phyloP scores from a whole-genome alignment of 192 early-diverging fungal genomes.

The Dissophora globulifera region DNA sequence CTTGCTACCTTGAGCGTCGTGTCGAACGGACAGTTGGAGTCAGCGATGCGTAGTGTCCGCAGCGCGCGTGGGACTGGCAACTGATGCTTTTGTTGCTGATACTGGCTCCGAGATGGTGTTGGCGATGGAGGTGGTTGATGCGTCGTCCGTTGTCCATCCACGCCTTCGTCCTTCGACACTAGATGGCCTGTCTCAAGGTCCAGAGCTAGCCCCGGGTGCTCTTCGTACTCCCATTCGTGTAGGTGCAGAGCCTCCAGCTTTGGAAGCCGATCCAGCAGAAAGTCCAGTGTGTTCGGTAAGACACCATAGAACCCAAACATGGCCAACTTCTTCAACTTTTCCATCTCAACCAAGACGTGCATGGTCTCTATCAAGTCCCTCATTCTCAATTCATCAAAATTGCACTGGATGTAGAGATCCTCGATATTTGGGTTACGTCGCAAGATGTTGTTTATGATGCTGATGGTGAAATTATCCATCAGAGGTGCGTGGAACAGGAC shows the following conservation, averaged over 20 bases:
- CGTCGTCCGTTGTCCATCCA: too few species aligned
- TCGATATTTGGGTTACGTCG: constrained; percentile 11
- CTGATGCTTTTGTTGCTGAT: background rate
- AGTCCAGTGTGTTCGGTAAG: background rate
- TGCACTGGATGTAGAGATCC: too few species aligned
- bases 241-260: background rate
- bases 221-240: background rate
- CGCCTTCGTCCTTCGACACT: background rate
- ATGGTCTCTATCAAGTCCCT: background rate
- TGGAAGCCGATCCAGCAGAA: constrained; percentile 8
- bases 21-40: background rate
- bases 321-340: constrained; percentile 1
- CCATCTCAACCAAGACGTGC: background rate
- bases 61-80: background rate
- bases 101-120: too few species aligned
- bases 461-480: background rate
- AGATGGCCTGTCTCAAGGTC: background rate
- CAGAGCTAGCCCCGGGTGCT: background rate
- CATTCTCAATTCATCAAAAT: too few species aligned
- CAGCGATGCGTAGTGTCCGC: background rate
- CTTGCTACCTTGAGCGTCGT: background rate
- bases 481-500: background rate
- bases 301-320: background rate
- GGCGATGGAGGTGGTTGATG: too few species aligned
- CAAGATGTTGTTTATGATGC: background rate